A percentile compares a stretch with the other conserved stretches of the same genome.
phyloP scores from a whole-genome alignment of 2,329 filamentous ascomycete species.

The Ophiostoma quercus region DNA sequence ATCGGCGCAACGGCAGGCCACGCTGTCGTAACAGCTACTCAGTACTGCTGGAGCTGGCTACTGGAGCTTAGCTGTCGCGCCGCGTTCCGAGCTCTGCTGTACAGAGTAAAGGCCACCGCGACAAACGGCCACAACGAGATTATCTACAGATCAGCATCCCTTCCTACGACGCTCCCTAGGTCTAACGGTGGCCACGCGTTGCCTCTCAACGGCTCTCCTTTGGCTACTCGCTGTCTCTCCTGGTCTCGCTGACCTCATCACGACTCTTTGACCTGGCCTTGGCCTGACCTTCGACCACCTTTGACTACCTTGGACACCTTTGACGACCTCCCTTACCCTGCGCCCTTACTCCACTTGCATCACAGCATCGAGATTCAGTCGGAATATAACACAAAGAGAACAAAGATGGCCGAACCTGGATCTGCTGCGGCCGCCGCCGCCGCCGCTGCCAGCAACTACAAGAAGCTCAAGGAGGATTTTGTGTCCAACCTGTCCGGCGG shows the following conservation, averaged over 20 bases:
- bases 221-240: too few relatives aligned
- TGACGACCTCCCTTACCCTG: background rate
- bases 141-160: background rate
- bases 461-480: slow-evolving; percentile 88
- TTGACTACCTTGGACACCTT: too few relatives aligned
- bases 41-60: background rate
- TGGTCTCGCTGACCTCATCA: too few relatives aligned
- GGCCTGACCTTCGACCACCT: too few relatives aligned
- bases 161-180: background rate
- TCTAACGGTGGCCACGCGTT: background rate
- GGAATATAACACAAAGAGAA: background rate
- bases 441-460: slow-evolving; percentile 58
- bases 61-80: background rate
- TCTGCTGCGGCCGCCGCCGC: slow-evolving; percentile 21
- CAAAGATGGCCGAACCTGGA: slow-evolving; percentile 20
- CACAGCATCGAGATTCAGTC: background rate
- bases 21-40: background rate
- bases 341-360: background rate
- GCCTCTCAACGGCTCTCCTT: background rate
- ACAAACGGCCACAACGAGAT: background rate
- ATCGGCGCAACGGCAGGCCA: slow-evolving; percentile 11
- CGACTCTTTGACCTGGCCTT: background rate
- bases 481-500: slow-evolving; percentile 88
- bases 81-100: background rate
- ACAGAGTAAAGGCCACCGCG: background rate